Conservation (phyloP, 1,284 basidiomycete genomes). For the Rhodotorula sp. region DNA sequence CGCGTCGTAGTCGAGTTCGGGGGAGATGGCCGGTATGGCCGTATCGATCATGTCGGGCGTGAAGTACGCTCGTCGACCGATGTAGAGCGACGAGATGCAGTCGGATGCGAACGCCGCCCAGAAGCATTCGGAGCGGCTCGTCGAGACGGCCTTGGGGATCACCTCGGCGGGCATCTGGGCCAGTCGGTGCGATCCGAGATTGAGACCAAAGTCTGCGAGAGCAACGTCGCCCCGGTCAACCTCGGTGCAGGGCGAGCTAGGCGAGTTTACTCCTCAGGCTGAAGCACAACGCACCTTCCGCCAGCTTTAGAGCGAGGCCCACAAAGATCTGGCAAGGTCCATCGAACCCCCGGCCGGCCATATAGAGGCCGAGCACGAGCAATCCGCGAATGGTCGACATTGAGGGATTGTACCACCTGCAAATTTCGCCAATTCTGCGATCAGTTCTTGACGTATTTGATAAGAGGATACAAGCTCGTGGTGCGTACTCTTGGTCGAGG, state of each 20-base stretch:
- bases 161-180: constrained; percentile 11
- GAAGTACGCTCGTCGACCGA: constrained; percentile 28
- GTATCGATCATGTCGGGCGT: constrained; percentile 32
- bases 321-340: constrained; percentile 34
- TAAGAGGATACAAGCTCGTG: rapidly evolving
- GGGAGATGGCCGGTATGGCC: constrained; percentile 12
- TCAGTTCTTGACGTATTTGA: neutral
- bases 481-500: constrained; percentile 29
- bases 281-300: constrained; percentile 6
- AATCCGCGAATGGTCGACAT: constrained; percentile 33
- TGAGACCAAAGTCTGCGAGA: constrained; percentile 32
- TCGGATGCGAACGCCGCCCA: constrained; percentile 25
- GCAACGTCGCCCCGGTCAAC: neutral
- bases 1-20: constrained; percentile 33
- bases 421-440: neutral
- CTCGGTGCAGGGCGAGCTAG: too few species aligned
- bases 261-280: too few species aligned
- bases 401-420: constrained; percentile 8
- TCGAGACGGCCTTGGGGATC: constrained; percentile 9
- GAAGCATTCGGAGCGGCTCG: constrained; percentile 26
- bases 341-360: constrained; percentile 36
- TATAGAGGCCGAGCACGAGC: constrained; percentile 23
- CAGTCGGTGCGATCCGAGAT: constrained; percentile 32
- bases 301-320: constrained; percentile 20
- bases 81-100: constrained; percentile 21